Percentiles rank a stretch among this genome's conserved stretches.
Conservation (phyloP, 805 yeast species). For the Yamadazyma nakazawae region DNA sequence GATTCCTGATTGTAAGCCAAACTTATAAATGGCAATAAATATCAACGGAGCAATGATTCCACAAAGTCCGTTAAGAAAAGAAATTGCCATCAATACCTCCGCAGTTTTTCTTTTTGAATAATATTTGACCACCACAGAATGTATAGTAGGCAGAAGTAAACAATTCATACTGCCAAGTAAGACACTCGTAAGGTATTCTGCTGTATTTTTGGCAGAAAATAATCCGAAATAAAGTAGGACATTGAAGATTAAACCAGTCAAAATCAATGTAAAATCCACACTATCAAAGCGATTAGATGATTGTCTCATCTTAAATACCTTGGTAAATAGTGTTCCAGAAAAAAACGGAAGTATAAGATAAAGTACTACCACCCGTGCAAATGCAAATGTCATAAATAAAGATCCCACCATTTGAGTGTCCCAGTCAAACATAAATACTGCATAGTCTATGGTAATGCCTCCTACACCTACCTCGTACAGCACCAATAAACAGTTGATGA, state of each 20-base stretch:
- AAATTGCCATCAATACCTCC: constrained; percentile 12
- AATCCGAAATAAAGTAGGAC: constrained; percentile 33
- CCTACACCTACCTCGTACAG: constrained; percentile 35
- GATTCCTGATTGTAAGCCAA: constrained; percentile 15
- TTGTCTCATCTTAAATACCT: constrained; percentile 22
- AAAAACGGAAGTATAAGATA: constrained; percentile 48
- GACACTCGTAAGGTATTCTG: constrained; percentile 26
- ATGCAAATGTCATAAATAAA: constrained; percentile 41
- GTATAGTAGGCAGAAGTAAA: constrained; percentile 50
- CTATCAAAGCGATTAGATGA: constrained; percentile 43
- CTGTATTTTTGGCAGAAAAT: constrained; percentile 18
- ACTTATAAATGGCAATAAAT: constrained; percentile 43
- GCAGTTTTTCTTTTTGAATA: constrained; percentile 42
- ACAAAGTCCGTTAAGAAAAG: constrained; percentile 10
- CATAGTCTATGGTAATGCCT: constrained; percentile 45
- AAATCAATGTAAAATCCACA: constrained; percentile 40
- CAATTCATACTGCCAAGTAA: constrained; percentile 44
- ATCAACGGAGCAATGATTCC: constrained; percentile 45
- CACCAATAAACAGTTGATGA: constrained; percentile 34
- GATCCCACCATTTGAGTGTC: constrained; percentile 48
- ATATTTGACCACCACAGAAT: constrained; percentile 54
- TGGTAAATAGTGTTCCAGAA: constrained; percentile 27
- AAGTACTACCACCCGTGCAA: constrained; percentile 45
- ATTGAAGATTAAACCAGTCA: constrained; percentile 34
- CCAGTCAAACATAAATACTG: constrained; percentile 52